Percentiles rank a stretch among this genome's conserved stretches.
These are phyloP conservation scores for Exserohilum turcica DNA, from an alignment of 2,329 filamentous ascomycete genomes.

Conservation along the genomic window DNA sequence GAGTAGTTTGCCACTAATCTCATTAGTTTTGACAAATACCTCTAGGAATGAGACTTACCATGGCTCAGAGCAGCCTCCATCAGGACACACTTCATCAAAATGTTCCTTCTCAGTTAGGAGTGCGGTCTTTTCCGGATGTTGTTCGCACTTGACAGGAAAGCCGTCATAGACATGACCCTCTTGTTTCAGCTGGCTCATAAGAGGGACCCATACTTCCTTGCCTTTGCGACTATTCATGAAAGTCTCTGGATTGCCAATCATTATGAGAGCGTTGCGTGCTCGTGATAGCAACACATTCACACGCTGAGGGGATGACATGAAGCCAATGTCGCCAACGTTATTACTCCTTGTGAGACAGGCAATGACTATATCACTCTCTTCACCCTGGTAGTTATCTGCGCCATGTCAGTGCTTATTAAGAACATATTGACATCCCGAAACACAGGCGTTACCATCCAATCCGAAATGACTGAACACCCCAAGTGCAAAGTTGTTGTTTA, in stretches of 20 bases:
- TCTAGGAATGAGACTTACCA: slow-evolving; percentile 57
- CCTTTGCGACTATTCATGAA: slow-evolving; percentile 67
- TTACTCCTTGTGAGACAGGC: slow-evolving; percentile 72
- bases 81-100: slow-evolving; percentile 67
- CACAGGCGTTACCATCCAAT: too few relatives aligned
- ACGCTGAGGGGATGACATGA: slow-evolving; percentile 68
- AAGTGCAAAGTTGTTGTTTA: background rate
- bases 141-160: slow-evolving; percentile 44
- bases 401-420: background rate
- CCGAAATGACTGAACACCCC: too few relatives aligned
- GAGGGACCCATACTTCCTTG: slow-evolving; percentile 60
- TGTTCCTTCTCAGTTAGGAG: slow-evolving; percentile 59
- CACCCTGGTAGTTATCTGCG: slow-evolving; percentile 77
- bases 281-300: slow-evolving; percentile 73
- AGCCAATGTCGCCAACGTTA: slow-evolving; percentile 66
- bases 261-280: slow-evolving; percentile 67
- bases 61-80: slow-evolving; percentile 69
- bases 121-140: slow-evolving; percentile 46
- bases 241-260: slow-evolving; percentile 72
- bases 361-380: slow-evolving; percentile 75
- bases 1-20: slow-evolving; percentile 55
- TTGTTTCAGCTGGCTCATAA: slow-evolving; percentile 62
- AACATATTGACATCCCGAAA: too few relatives aligned
- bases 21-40: slow-evolving; percentile 14
- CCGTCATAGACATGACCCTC: slow-evolving; percentile 53